These are phyloP conservation scores for Pueraria montana DNA, from an alignment of 306 rosid species.

Conservation along the genomic window DNA sequence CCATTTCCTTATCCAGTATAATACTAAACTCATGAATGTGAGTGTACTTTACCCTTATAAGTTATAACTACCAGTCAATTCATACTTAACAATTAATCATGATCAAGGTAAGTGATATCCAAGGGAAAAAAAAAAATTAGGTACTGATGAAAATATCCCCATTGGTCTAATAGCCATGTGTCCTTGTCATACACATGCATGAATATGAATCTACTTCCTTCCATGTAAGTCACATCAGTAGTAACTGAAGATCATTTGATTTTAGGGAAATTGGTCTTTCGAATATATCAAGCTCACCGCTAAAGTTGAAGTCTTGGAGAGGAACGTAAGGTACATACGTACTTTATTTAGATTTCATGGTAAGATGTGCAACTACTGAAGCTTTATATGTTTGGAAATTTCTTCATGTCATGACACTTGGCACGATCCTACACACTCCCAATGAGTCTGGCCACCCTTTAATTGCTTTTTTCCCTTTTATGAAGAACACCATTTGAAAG, in stretches of 20 bases:
- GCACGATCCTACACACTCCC: neutral
- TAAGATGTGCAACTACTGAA: no score
- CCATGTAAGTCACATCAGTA: neutral
- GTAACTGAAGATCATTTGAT: slow-evolving; percentile 24
- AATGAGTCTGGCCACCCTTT: neutral
- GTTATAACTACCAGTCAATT: neutral
- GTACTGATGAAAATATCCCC: neutral
- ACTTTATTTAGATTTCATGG: slow-evolving; percentile 13
- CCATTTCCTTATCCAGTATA: no score
- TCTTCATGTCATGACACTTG: slow-evolving; percentile 15
- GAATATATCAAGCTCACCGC: slow-evolving; percentile 72
- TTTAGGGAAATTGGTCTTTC: slow-evolving; percentile 64
- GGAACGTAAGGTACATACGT: slow-evolving; percentile 66
- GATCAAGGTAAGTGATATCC: neutral
- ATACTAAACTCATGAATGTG: no score
- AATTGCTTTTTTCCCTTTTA: neutral
- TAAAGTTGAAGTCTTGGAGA: slow-evolving; percentile 74
- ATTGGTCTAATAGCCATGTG: neutral
- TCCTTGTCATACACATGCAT: neutral
- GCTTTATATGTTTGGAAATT: neutral
- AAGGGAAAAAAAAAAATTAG: neutral
- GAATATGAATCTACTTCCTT: neutral
- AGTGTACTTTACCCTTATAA: neutral
- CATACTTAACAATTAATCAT: neutral
- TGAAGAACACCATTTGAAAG: slow-evolving; percentile 2